Percentiles rank a stretch among this genome's conserved stretches.
Conservation (phyloP, 495 filamentous ascomycete genomes). For the Podospora tetraspora region DNA sequence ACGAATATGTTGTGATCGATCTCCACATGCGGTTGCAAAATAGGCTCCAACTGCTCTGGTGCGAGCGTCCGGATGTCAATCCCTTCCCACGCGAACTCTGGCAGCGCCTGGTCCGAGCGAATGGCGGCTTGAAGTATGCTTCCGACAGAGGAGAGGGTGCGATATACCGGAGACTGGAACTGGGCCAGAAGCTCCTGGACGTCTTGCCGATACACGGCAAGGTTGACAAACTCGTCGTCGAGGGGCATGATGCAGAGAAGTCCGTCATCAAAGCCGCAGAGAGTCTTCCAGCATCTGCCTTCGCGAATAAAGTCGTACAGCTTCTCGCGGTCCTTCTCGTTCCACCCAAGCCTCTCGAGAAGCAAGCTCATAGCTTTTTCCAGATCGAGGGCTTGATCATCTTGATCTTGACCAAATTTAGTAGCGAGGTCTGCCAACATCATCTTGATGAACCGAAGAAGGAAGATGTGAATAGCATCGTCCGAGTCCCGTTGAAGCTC, state of each 20-base stretch:
- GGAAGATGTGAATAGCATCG: conserved; percentile 22
- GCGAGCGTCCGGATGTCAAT: conserved; percentile 13
- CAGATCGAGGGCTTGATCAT: not conserved
- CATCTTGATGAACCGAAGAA: conserved; percentile 26
- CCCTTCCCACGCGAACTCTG: conserved; percentile 28
- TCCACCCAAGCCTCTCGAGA: conserved; percentile 22
- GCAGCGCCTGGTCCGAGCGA: conserved; percentile 20
- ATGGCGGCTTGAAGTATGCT: conserved; percentile 18
- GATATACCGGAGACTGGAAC: conserved; percentile 22
- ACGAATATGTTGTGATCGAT: conserved; percentile 18
- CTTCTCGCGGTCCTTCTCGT: conserved; percentile 9
- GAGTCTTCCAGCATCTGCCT: conserved; percentile 29
- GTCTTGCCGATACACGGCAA: conserved; percentile 23
- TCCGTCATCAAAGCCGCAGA: conserved; percentile 22
- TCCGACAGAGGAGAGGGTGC: conserved; percentile 21
- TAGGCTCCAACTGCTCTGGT: conserved; percentile 14
- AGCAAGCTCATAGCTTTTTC: conserved; percentile 5
- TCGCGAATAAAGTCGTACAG: conserved; percentile 28
- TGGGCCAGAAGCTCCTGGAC: conserved; percentile 2
- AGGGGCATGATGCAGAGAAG: conserved; percentile 24
- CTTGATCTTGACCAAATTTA: not conserved
- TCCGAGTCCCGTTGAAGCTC: conserved; percentile 13
- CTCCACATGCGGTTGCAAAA: conserved; percentile 18
- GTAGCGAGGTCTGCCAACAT: conserved; percentile 15
- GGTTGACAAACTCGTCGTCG: conserved; percentile 15